phyloP scores from a whole-genome alignment of 176 grass and related monocot genomes.

The Thinopyrum elongatum region DNA sequence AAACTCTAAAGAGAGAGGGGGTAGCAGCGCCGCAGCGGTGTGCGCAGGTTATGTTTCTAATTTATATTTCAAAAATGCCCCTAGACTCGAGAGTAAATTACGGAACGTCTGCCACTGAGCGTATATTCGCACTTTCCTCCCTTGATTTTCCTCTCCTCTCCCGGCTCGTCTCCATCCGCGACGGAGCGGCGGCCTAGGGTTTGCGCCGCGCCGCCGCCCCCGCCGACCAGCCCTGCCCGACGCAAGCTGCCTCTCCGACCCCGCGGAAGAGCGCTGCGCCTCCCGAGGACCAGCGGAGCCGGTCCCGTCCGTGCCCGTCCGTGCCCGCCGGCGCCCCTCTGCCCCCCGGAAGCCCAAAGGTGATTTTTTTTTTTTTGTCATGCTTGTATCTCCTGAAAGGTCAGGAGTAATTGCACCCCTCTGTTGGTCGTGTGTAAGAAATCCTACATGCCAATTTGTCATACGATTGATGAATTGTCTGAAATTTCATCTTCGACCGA shows the following conservation, averaged over 20 bases:
- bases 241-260: neutral
- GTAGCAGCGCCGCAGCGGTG: no score
- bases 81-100: neutral
- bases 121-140: slow-evolving; percentile 10
- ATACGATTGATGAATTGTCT: neutral
- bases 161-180: neutral
- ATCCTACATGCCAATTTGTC: neutral
- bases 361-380: neutral
- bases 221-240: neutral
- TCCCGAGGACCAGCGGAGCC: neutral
- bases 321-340: neutral
- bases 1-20: no score
- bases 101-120: neutral
- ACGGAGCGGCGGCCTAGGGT: slow-evolving; percentile 6
- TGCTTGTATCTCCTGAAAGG: neutral
- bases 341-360: neutral
- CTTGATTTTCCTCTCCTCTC: neutral
- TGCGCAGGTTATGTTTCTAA: no score
- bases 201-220: neutral
- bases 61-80: neutral
- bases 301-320: neutral
- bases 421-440: neutral
- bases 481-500: neutral
- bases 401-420: neutral
- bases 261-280: neutral